phyloP scores from a whole-genome alignment of 169 alveolate species.

The Plasmodium sp. region DNA sequence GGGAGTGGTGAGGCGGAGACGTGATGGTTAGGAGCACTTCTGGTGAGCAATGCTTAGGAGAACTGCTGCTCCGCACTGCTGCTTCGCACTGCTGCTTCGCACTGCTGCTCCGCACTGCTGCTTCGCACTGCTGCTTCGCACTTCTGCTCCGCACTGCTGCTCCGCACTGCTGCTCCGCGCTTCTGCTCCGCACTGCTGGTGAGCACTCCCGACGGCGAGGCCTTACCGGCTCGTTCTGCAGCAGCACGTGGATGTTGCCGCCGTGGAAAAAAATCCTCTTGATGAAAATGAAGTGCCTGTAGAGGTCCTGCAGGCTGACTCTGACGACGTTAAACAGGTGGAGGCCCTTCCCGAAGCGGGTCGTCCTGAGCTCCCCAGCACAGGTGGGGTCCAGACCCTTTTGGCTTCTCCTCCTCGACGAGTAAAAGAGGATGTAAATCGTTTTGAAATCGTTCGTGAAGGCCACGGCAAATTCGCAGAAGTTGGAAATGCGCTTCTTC shows the following conservation, averaged over 20 bases:
- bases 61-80: neutral
- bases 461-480: conserved; percentile 33
- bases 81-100: neutral
- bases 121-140: neutral
- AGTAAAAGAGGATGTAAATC: conserved; percentile 15
- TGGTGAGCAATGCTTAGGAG: neutral
- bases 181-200: neutral
- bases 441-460: conserved; percentile 47
- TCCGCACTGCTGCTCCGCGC: neutral
- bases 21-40: neutral
- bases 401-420: conserved; percentile 7
- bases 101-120: neutral
- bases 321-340: neutral
- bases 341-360: conserved; percentile 1
- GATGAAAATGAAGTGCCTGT: conserved; percentile 20
- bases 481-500: neutral
- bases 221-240: conserved; percentile 45
- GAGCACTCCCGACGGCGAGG: neutral
- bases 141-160: neutral
- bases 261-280: conserved; percentile 34
- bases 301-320: neutral
- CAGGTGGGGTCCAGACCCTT: neutral
- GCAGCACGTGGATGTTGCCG: neutral
- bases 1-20: neutral
- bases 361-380: neutral